Evolutionary conservation across 129 eudicot genomes (phyloP).

Genomic region (Pseudognaphalium luteoalbum): DNA sequence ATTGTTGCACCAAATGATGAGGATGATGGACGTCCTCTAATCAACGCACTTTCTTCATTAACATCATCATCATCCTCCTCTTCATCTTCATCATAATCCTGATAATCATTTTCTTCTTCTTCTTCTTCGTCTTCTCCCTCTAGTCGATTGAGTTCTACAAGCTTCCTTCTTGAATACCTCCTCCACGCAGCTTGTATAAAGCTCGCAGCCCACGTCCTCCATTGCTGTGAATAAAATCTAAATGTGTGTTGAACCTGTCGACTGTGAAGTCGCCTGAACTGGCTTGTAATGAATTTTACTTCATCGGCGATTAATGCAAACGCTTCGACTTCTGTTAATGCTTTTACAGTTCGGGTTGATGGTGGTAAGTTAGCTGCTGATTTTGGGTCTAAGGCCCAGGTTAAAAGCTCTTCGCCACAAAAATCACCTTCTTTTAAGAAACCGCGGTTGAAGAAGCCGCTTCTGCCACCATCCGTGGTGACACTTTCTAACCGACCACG

Average conservation of each 20-base stretch:
- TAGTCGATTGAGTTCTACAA: constrained; percentile 44
- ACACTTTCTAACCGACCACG: constrained; percentile 89
- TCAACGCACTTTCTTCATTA: constrained; percentile 41
- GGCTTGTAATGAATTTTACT: constrained; percentile 69
- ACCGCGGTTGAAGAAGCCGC: constrained; percentile 85
- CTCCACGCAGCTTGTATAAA: constrained; percentile 96
- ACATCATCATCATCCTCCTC: constrained; percentile 22
- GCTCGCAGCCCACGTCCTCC: constrained; percentile 95
- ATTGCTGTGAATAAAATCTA: constrained; percentile 83
- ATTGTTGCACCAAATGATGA: constrained; percentile 62
- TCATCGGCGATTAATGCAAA: constrained; percentile 83
- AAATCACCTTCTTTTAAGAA: constrained; percentile 74
- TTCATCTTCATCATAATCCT: constrained; percentile 22
- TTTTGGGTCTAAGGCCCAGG: constrained; percentile 92
- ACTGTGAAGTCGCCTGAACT: constrained; percentile 81
- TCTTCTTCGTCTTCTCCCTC: constrained; percentile 20
- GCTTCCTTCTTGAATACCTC: constrained; percentile 59
- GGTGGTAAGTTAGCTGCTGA: constrained; percentile 71
- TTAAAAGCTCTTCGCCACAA: constrained; percentile 85
- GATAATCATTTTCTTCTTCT: constrained; percentile 20
- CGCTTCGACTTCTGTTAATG: constrained; percentile 89
- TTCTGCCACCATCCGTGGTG: constrained; percentile 91
- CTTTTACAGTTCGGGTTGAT: constrained; percentile 80
- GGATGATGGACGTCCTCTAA: constrained; percentile 37
- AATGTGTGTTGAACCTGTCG: constrained; percentile 90